These are phyloP conservation scores for Aphanomyces astaci DNA, from an alignment of 352 stramenopile genomes.

Conservation along the genomic window DNA sequence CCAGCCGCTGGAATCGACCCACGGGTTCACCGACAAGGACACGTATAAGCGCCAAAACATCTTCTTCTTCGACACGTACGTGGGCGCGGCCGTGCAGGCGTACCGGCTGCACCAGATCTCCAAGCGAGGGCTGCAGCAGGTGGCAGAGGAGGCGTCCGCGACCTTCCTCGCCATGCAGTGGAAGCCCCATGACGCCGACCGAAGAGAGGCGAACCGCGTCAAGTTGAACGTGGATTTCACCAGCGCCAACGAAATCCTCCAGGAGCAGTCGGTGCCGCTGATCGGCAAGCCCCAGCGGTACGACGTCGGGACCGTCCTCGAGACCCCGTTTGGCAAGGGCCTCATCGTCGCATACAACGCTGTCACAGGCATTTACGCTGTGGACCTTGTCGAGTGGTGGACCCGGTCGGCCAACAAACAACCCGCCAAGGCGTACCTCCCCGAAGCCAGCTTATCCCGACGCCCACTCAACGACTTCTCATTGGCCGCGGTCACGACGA, in stretches of 20 bases:
- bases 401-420: constrained; percentile 30
- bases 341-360: constrained; percentile 50
- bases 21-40: constrained; percentile 70
- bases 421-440: constrained; percentile 14
- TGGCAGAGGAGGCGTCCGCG: constrained; percentile 41
- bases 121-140: constrained; percentile 55
- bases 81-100: constrained; percentile 73
- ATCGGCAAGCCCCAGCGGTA: constrained; percentile 37
- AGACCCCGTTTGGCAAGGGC: constrained; percentile 72
- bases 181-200: constrained; percentile 46
- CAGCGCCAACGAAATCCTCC: constrained; percentile 59
- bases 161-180: constrained; percentile 49
- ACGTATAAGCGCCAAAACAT: constrained; percentile 83
- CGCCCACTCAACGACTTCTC: constrained; percentile 9
- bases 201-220: constrained; percentile 46
- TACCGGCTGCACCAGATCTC: constrained; percentile 66
- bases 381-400: constrained; percentile 65
- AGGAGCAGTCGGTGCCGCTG: constrained; percentile 44
- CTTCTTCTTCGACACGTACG: constrained; percentile 88
- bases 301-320: constrained; percentile 43
- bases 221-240: constrained; percentile 60
- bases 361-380: constrained; percentile 71
- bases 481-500: neutral
- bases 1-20: constrained; percentile 77
- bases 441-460: constrained; percentile 7